Conservation (phyloP, 192 early-diverging fungal genomes). For the Backusella tarrabulga region DNA sequence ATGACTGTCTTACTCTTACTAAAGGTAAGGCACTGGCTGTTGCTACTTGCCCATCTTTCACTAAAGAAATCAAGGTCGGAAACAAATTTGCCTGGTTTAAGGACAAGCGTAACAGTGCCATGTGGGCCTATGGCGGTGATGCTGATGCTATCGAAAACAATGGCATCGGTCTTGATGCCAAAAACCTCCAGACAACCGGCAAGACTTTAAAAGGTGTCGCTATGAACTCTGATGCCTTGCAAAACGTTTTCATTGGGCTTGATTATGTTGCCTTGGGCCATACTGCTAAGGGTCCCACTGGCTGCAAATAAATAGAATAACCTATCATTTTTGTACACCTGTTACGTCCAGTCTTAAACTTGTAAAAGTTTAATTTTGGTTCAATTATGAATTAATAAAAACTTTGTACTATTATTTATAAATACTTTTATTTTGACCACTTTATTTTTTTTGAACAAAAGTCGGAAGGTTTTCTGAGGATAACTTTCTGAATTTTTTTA, state of each 20-base stretch:
- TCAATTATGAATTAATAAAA: not conserved
- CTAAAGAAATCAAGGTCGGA: conserved; percentile 27
- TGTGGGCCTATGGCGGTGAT: conserved; percentile 36
- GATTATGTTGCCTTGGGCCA: not conserved
- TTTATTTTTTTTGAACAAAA: not conserved
- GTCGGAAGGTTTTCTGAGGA: too few relatives aligned
- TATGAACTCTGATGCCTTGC: conserved; percentile 7
- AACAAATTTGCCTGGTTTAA: conserved; percentile 37
- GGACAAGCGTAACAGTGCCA: conserved; percentile 33
- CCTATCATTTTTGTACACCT: not conserved
- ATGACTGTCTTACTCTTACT: conserved; percentile 21
- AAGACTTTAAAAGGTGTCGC: conserved; percentile 18
- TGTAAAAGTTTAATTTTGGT: not conserved
- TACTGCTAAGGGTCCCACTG: not conserved
- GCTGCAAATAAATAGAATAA: not conserved
- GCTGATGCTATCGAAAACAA: conserved; percentile 19
- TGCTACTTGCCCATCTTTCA: conserved; percentile 24
- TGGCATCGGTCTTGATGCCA: conserved; percentile 19
- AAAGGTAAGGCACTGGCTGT: conserved; percentile 12
- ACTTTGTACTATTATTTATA: not conserved
- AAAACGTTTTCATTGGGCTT: conserved; percentile 5
- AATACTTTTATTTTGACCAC: too few relatives aligned
- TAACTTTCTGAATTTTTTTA: not conserved
- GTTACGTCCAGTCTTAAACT: not conserved
- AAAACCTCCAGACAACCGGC: conserved; percentile 25